phyloP scores from a whole-genome alignment of 768 basidiomycete genomes.

The Suillus luteus region DNA sequence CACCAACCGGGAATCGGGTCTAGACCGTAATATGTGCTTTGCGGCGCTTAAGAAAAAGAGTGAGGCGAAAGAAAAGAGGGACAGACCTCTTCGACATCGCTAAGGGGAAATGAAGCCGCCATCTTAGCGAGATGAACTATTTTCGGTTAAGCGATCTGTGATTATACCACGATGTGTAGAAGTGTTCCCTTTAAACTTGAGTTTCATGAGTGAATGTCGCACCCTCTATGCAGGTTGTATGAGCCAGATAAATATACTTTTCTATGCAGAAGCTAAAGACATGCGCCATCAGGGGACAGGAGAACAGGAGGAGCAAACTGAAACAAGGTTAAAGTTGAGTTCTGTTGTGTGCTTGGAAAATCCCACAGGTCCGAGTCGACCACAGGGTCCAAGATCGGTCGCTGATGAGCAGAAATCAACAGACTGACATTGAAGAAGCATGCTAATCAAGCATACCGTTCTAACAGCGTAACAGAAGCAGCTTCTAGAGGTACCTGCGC shows the following conservation, averaged over 20 bases:
- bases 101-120: conserved; percentile 2
- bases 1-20: background rate
- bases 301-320: background rate
- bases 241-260: background rate
- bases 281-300: background rate
- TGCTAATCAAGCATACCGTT: background rate
- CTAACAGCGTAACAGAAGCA: background rate
- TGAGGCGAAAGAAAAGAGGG: conserved; percentile 6
- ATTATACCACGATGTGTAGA: background rate
- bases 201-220: background rate
- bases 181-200: background rate
- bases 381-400: background rate
- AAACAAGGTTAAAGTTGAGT: conserved; percentile 6
- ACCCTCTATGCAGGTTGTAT: background rate
- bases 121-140: conserved; percentile 4
- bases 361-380: background rate
- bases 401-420: background rate
- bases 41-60: conserved; percentile 4
- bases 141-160: background rate
- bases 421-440: background rate
- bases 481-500: background rate
- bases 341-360: background rate
- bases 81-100: background rate
- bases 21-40: conserved; percentile 1
- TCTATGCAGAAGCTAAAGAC: background rate